Conservation (phyloP, 1,284 basidiomycete species). For the Sporisorium scitamineum region DNA sequence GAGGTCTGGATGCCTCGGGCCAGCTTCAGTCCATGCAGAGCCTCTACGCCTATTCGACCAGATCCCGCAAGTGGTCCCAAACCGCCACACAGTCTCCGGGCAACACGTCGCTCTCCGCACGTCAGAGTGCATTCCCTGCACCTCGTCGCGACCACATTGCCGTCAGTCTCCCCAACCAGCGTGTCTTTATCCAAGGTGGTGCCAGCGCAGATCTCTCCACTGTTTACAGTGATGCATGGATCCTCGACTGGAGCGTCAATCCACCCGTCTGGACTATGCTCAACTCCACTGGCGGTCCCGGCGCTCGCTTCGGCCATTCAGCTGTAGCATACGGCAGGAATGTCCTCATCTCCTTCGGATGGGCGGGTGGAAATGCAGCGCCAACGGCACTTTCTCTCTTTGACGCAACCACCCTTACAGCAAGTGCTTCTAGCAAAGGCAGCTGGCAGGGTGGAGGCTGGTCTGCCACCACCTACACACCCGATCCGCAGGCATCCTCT, state of each 20-base stretch:
- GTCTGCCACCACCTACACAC: conserved; percentile 50
- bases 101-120: background rate
- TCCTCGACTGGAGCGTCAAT: conserved; percentile 60
- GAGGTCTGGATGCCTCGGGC: conserved; percentile 48
- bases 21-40: conserved; percentile 52
- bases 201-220: conserved; percentile 55
- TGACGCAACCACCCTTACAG: conserved; percentile 34
- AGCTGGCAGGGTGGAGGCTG: conserved; percentile 54
- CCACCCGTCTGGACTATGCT: conserved; percentile 57
- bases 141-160: conserved; percentile 61
- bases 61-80: conserved; percentile 36
- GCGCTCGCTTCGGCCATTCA: conserved; percentile 56
- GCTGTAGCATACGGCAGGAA: conserved; percentile 61
- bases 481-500: conserved; percentile 43
- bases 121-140: conserved; percentile 30
- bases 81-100: conserved; percentile 20
- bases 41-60: conserved; percentile 46
- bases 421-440: conserved; percentile 22
- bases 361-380: conserved; percentile 54
- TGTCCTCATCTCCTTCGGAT: conserved; percentile 57
- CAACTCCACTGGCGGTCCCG: conserved; percentile 38
- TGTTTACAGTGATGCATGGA: conserved; percentile 61
- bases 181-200: conserved; percentile 63
- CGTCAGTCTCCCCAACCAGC: conserved; percentile 56
- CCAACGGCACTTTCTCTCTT: conserved; percentile 48